phyloP scores from a whole-genome alignment of 2,329 filamentous ascomycete species.

The Nemania sp. region DNA sequence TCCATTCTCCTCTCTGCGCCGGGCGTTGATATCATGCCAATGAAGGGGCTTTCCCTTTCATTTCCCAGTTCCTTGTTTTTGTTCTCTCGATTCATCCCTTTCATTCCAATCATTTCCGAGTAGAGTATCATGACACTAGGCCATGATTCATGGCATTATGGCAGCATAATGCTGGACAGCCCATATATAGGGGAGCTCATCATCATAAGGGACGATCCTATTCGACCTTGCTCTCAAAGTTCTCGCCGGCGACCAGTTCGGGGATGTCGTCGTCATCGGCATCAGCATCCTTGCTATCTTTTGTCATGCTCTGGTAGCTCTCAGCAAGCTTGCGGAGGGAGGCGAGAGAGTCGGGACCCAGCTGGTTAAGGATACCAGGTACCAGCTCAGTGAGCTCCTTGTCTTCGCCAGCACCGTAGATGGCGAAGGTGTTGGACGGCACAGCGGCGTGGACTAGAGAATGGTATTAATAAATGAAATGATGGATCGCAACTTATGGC shows the following conservation, averaged over 20 bases:
- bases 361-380: conserved; percentile 98
- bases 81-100: conserved; percentile 5
- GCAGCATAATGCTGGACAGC: conserved; percentile 9
- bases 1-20: conserved; percentile 6
- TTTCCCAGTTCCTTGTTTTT: conserved; percentile 15
- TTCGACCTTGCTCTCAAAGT: conserved; percentile 98
- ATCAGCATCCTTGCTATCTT: conserved; percentile 80
- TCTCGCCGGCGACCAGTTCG: conserved; percentile 94
- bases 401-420: conserved; percentile 98
- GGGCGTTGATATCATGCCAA: conserved; percentile 16
- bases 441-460: conserved; percentile 89
- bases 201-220: conserved; percentile 52
- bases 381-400: conserved; percentile 99
- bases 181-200: conserved; percentile 11
- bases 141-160: conserved; percentile 22
- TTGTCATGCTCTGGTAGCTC: conserved; percentile 99
- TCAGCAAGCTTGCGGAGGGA: conserved; percentile 98
- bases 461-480: not conserved
- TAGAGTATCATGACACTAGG: conserved; percentile 21
- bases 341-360: conserved; percentile 95
- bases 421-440: conserved; percentile 98
- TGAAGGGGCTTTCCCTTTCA: conserved; percentile 4
- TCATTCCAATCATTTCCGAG: conserved; percentile 16
- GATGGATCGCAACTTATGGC: not conserved
- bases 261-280: conserved; percentile 93